Conservation (phyloP, 352 stramenopile species). For the Globisporangium solare region DNA sequence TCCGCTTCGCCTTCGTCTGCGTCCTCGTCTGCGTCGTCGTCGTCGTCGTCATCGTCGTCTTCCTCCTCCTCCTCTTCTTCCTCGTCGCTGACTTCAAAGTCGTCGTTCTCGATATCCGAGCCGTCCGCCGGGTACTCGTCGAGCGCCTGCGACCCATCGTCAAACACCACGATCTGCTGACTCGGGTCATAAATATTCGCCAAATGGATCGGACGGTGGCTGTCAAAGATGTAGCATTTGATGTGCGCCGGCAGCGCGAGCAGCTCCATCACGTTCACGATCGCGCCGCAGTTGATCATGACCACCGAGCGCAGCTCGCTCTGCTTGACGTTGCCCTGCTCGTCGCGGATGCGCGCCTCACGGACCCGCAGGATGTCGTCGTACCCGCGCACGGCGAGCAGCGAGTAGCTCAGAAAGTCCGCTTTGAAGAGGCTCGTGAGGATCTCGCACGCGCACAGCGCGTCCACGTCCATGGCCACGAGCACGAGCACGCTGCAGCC, state of each 20-base stretch:
- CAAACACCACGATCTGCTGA: constrained; percentile 80
- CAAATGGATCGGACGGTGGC: constrained; percentile 93
- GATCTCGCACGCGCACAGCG: constrained; percentile 93
- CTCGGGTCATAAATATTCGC: constrained; percentile 92
- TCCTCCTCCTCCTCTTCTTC: constrained; percentile 53
- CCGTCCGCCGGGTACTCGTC: constrained; percentile 84
- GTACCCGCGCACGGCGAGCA: constrained; percentile 77
- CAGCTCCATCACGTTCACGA: constrained; percentile 87
- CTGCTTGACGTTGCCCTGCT: constrained; percentile 22
- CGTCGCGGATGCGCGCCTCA: constrained; percentile 60
- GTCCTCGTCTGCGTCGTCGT: constrained; percentile 36
- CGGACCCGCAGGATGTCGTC: constrained; percentile 78
- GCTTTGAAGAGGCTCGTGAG: constrained; percentile 78
- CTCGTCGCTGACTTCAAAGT: constrained; percentile 61
- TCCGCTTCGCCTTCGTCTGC: constrained; percentile 40
- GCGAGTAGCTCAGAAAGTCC: constrained; percentile 71
- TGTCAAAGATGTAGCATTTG: constrained; percentile 95
- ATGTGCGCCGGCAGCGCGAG: constrained; percentile 58
- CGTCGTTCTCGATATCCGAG: constrained; percentile 59
- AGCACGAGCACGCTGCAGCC: constrained; percentile 90
- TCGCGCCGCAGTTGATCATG: constrained; percentile 94
- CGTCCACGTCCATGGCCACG: constrained; percentile 92
- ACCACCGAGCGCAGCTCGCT: constrained; percentile 88
- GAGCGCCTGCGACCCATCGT: constrained; percentile 61
- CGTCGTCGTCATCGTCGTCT: constrained; percentile 52